phyloP scores from a whole-genome alignment of 768 basidiomycete genomes.

The Kwoniella dendrophila region DNA sequence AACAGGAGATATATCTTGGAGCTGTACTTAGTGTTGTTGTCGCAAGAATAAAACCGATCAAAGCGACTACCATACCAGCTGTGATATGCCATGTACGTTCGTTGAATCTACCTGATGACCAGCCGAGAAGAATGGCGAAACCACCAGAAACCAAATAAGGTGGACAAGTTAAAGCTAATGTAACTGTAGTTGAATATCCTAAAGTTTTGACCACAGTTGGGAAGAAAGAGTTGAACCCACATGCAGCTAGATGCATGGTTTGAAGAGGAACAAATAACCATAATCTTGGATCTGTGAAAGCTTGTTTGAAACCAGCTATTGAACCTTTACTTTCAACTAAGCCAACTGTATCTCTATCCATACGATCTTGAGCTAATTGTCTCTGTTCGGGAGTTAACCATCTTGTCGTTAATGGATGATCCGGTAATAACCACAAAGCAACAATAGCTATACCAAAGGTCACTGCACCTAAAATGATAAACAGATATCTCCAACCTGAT shows the following conservation, averaged over 20 bases:
- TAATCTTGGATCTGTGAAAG: conserved; percentile 23
- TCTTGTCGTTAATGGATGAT: conserved; percentile 28
- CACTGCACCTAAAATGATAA: conserved; percentile 28
- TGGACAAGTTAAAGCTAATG: conserved; percentile 34
- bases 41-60: conserved; percentile 32
- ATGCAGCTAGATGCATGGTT: conserved; percentile 17
- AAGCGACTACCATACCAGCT: conserved; percentile 25
- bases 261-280: conserved; percentile 32
- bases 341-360: conserved; percentile 20
- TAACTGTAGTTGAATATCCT: conserved; percentile 26
- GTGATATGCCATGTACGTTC: conserved; percentile 40
- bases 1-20: conserved; percentile 26
- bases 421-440: conserved; percentile 31
- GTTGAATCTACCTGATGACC: conserved; percentile 31
- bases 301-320: conserved; percentile 22
- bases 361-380: conserved; percentile 13
- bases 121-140: conserved; percentile 21
- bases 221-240: conserved; percentile 41
- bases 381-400: conserved; percentile 34
- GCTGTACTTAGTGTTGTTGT: conserved; percentile 25
- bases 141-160: conserved; percentile 30
- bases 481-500: conserved; percentile 71
- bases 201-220: conserved; percentile 32
- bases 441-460: conserved; percentile 26
- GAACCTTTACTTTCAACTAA: conserved; percentile 15